Evolutionary conservation across 352 stramenopile species (phyloP).

Genomic region (Globisporangium emineosum): DNA sequence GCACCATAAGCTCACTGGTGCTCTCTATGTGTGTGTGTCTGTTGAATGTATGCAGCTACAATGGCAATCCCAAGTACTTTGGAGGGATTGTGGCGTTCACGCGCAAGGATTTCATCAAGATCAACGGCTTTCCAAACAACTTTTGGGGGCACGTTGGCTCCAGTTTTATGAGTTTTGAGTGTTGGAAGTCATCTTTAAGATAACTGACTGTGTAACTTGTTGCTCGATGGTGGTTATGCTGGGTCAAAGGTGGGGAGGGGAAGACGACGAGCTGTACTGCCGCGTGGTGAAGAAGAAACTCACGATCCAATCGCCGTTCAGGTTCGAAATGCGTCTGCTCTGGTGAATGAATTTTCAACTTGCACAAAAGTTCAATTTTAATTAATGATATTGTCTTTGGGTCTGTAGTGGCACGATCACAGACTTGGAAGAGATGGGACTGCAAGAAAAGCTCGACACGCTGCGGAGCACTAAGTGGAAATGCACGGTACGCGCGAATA

Average conservation of each 20-base stretch:
- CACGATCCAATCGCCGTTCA: slow-evolving; percentile 31
- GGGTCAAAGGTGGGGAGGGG: slow-evolving; percentile 34
- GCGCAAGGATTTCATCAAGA: slow-evolving; percentile 82
- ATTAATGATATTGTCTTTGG: too few species aligned
- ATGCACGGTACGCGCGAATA: slow-evolving; percentile 23
- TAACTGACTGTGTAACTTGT: not conserved
- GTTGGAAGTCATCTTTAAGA: too few species aligned
- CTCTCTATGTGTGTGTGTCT: not conserved
- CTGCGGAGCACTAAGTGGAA: slow-evolving; percentile 48
- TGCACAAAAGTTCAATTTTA: too few species aligned
- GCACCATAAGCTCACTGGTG: too few species aligned
- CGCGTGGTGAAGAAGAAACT: slow-evolving; percentile 51
- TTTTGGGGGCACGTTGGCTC: slow-evolving; percentile 85
- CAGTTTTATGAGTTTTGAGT: not conserved
- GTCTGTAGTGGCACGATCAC: slow-evolving; percentile 40
- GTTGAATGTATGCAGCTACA: slow-evolving; percentile 57
- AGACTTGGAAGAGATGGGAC: slow-evolving; percentile 40
- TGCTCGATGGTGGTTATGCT: not conserved
- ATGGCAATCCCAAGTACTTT: slow-evolving; percentile 93
- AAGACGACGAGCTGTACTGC: slow-evolving; percentile 57
- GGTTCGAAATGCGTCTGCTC: too few species aligned
- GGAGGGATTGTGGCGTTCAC: slow-evolving; percentile 92
- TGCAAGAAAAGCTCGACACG: slow-evolving; percentile 38
- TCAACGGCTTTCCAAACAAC: slow-evolving; percentile 96
- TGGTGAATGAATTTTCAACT: too few species aligned